Evolutionary conservation across 2,329 filamentous ascomycete genomes (phyloP), one percentile per base, ranked within the genome.

Genomic region (Talaromyces verruculosus): DNA sequence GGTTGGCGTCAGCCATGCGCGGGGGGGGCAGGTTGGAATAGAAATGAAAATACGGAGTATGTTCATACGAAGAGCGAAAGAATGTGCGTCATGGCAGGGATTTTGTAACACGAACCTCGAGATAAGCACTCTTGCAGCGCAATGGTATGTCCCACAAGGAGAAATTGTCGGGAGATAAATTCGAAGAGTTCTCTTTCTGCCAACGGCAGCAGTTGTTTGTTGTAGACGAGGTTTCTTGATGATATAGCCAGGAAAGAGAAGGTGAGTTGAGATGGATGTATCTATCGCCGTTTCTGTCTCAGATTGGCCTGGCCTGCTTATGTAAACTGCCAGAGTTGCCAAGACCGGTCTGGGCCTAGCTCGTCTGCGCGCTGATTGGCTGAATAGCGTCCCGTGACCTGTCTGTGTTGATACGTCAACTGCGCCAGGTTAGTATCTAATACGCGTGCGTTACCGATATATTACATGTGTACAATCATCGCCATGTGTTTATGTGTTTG

Each of bases 51-150:
- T 28, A 45, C 39, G 37, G 19, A 60, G 37, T 30, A 8, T 30
- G 62, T 47, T 28, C 19, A 37, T 45, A 60, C 22, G 37, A 61
- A 19, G 25, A 64, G 28, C 7, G 43, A 41, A 60, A 65, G 65
- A 62, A 67, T 65, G 62, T 64, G 66, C 63, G 53, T 67, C 63
- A 67, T 65, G 66, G 63, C 51, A 64, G 62, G 51, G 43, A 60
- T 60, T 45, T 45, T n/a, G 66, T 63, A 67, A 64, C 63, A 67
- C 66, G 64, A 65, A 67, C 66, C 66, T 67, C 66, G 57, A 59
- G 63, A 67, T 64, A 67, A 67, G 66, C 45, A 61, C 62, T 62
- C 45, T 45, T 55, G n/a, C 65, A 60, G 55, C 17, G 37, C 39
- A 43, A 33, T n/a, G 58, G 25, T 25, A n/a, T 61, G 65, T 64